Evolutionary conservation across 352 stramenopile species (phyloP), one percentile per base, ranked within the genome.

Genomic region (Globisporangium yorkense): DNA sequence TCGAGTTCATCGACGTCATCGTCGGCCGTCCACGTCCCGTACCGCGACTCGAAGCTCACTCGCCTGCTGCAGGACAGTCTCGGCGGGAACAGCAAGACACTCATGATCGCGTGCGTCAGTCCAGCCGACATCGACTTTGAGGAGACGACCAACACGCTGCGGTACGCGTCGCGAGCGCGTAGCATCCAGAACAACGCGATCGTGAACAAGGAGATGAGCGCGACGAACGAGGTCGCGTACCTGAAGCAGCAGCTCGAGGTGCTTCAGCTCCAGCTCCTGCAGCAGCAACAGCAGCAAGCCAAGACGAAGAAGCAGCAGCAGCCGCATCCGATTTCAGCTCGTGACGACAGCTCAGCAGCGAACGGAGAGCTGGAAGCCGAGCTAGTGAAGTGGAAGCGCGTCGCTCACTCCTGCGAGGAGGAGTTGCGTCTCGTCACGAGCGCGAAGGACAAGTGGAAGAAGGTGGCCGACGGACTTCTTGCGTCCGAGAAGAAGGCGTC

Each of bases 161-260:
- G 97, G 18, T 93, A 90, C 61, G 96, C 96, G 1, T 96, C 97
- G 53, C 88, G 97, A 21, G 94, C 97, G 5, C 98, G 98, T 48
- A 98, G 98, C 56, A 99, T 99, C 65, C 95, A 99, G 64, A 99
- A 99, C 71, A 88, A 92, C 59, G 94, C 97, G 1, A 84, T 98
- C 54, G 90, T 99, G 40, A 99, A 99, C 70, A 92, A 98, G 61
- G 94, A 98, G 59, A 75, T 90, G 21, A 98, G 96, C 56, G 84
- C 94, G 24, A 82, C 92, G 33, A 97, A 69, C 51, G 72, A 87
- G 59, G 59, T 91, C 10, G 37, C 41, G 5, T 77, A 72, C 41
- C 65, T 92, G 8, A 88, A 87, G 52, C 76, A 85, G 55, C 78
- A 93, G 59, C 49, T 93, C 20, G 79, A 83, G 49, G 57, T 88